phyloP scores from a whole-genome alignment of 2,329 filamentous ascomycete species.

The Sarocladium kiliense region DNA sequence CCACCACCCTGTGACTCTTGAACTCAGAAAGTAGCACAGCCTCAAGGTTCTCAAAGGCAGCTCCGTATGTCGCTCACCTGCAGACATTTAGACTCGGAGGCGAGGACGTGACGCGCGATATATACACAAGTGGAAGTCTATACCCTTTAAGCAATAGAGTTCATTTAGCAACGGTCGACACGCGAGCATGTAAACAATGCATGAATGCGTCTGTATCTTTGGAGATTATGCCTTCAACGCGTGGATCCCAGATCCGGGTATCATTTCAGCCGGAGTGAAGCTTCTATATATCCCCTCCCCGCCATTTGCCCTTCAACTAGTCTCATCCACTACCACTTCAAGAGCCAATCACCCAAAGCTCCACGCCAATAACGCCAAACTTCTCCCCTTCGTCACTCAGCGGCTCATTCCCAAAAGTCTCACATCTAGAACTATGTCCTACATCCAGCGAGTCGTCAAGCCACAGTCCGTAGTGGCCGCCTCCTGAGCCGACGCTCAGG shows the following conservation, averaged over 20 bases:
- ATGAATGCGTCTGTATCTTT: neutral
- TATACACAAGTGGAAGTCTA: no score
- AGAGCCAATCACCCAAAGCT: slow-evolving; percentile 82
- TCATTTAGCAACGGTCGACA: no score
- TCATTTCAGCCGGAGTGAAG: neutral
- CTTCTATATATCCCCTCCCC: neutral
- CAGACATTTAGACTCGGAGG: no score
- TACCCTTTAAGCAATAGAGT: no score
- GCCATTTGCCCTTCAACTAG: neutral
- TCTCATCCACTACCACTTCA: neutral
- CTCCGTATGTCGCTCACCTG: no score
- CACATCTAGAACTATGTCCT: slow-evolving; percentile 77
- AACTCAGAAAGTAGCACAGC: no score
- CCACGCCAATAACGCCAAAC: slow-evolving; percentile 85
- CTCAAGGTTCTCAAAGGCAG: no score
- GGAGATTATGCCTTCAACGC: neutral
- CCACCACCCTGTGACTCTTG: no score
- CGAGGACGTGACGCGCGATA: no score
- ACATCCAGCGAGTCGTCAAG: slow-evolving; percentile 79
- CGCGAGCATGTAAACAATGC: no score
- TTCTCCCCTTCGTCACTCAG: slow-evolving; percentile 89
- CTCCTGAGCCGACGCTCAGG: slow-evolving; percentile 79
- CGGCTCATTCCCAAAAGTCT: slow-evolving; percentile 92
- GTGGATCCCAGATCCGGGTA: slow-evolving; percentile 10
- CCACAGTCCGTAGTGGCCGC: slow-evolving; percentile 92